Base-by-base conservation (phyloP, 2,329 filamentous ascomycete genomes). In the Fusarium torulosum region DNA sequence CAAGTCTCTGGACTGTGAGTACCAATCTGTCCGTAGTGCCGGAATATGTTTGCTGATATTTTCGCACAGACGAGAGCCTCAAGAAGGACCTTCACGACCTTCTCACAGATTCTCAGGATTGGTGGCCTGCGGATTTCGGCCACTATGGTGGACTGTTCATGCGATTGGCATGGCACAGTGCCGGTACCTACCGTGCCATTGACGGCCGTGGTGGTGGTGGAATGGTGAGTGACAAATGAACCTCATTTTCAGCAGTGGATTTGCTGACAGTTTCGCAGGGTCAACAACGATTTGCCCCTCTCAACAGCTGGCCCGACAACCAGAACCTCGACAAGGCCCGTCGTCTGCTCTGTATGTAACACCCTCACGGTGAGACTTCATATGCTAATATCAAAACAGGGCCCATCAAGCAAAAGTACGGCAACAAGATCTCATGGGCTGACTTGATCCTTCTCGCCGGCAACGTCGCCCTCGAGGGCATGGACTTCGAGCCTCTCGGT, bases 381-480 rank as follows among this genome's bases (percentile, higher is more conserved):
- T 19, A 2, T 7, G 43, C 51, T 54, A 47, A 60, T 25, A 27
- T 37, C 35, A 3, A 5, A 9, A 0, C 15, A 75, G 73, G 74
- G 89, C 91, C 91, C 57, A 88, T 94, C 81, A 94, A 94, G 86
- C 90, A 92, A 72, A 94, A 94, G 85, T 94, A 94, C 70, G 91
- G 91, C 77, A 88, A 88, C 84, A 92, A 91, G 83, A 91, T 94
- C 79, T 93, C 91, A 0, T 94, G 91, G 91, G 89, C 91, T 23
- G 91, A 94, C 75, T 80, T 94, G 60, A 77, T 90, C 47, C 83
- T 93, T 57, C 85, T 94, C 53, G 86, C 90, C 27, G 91, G 91
- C 69, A 93, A 93, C 76, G 90, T 93, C 17, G 90, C 91, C 45
- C 84, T 94, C 67, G 91, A 94, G 80, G 87, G 86, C 65, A 93